Evolutionary conservation across 768 basidiomycete genomes (phyloP).

Genomic region (Trametes maxima): DNA sequence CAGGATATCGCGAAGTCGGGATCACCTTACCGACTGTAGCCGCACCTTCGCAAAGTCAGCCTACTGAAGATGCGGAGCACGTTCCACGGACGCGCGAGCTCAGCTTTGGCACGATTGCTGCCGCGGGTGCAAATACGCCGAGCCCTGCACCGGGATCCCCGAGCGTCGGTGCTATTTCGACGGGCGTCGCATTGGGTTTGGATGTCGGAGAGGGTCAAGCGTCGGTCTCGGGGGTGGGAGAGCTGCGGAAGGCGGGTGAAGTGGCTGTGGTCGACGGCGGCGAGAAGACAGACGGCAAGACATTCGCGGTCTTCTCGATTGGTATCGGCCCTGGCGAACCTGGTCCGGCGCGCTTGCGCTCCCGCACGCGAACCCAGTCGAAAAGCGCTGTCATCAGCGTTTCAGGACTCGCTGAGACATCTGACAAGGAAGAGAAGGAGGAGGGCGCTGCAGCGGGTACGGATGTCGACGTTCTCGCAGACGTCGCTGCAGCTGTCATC

Average conservation of each 20-base stretch:
- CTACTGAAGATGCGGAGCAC: conserved; percentile 7
- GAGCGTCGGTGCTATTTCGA: not conserved
- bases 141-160: conserved; percentile 14
- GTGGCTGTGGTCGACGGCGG: conserved; percentile 5
- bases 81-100: conserved; percentile 37
- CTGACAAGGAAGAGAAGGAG: conserved; percentile 3
- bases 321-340: conserved; percentile 45
- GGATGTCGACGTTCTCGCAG: conserved; percentile 2
- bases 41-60: not conserved
- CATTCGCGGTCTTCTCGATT: conserved; percentile 45
- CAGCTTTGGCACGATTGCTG: conserved; percentile 54
- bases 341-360: conserved; percentile 33
- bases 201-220: conserved; percentile 7
- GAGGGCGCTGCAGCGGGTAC: conserved; percentile 8
- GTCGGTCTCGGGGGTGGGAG: not conserved
- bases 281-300: conserved; percentile 30
- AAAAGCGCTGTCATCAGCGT: conserved; percentile 21
- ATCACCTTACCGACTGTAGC: conserved; percentile 26
- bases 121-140: conserved; percentile 29
- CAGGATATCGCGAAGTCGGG: conserved; percentile 37
- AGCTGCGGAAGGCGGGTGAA: not conserved
- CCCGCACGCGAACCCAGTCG: conserved; percentile 34
- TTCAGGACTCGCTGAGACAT: not conserved
- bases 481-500: conserved; percentile 29
- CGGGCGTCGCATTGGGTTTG: conserved; percentile 14